phyloP scores from a whole-genome alignment of 441 rosid species.

The Mallotus repandus region DNA sequence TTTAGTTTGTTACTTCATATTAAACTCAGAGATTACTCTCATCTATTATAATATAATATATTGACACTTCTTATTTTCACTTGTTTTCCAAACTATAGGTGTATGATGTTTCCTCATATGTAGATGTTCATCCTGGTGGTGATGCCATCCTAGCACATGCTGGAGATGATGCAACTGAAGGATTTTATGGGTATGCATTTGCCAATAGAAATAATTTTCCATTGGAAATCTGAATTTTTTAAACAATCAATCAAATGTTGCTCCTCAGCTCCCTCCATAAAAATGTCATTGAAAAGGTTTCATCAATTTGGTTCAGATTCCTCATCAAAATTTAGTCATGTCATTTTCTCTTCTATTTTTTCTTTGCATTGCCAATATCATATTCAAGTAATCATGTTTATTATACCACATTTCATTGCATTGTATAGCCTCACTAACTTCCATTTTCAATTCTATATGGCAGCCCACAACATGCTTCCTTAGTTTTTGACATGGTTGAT shows the following conservation, averaged over 20 bases:
- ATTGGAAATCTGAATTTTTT: not conserved
- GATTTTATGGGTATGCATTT: constrained; percentile 74
- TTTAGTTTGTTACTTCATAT: constrained; percentile 17
- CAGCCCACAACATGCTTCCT: constrained; percentile 88
- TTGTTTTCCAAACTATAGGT: constrained; percentile 39
- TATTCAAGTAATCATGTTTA: not conserved
- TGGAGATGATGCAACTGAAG: constrained; percentile 91
- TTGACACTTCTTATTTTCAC: constrained; percentile 1
- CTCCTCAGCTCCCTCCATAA: not conserved
- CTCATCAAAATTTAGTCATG: no score
- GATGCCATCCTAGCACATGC: constrained; percentile 90
- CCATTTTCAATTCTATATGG: not conserved
- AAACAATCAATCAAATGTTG: not conserved
- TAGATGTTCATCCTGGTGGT: constrained; percentile 97
- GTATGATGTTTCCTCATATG: constrained; percentile 87
- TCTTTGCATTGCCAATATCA: not conserved
- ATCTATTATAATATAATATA: not conserved
- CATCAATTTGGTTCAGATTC: not conserved
- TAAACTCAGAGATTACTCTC: not conserved
- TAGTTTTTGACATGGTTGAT: constrained; percentile 85
- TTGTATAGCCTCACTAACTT: not conserved
- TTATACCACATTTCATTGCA: not conserved
- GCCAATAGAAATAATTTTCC: not conserved
- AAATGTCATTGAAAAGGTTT: not conserved
- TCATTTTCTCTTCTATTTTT: no score